These are phyloP conservation scores for Syncephalis plumigaleata DNA, from an alignment of 371 early-diverging fungal genomes.

Conservation along the genomic window DNA sequence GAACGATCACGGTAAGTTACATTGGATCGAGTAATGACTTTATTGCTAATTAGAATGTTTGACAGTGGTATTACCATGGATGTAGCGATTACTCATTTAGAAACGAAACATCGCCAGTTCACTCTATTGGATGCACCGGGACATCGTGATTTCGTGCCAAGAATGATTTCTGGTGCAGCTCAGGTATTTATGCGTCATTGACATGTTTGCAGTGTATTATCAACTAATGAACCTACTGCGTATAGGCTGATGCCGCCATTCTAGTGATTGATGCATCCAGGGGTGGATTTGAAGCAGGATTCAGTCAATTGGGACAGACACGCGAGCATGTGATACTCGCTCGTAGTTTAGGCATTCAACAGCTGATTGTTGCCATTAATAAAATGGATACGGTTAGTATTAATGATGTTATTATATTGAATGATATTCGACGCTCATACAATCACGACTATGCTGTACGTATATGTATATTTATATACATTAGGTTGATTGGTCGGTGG, in stretches of 20 bases:
- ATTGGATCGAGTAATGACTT: background rate
- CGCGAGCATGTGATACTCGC: slow-evolving; percentile 98
- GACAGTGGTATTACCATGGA: slow-evolving; percentile 93
- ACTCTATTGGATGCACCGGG: slow-evolving; percentile 96
- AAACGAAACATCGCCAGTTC: slow-evolving; percentile 57
- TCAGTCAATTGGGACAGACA: slow-evolving; percentile 98
- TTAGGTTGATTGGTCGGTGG: slow-evolving; percentile 61
- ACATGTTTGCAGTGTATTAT: slow-evolving; percentile 1
- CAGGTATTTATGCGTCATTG: slow-evolving; percentile 22
- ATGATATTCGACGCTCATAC: too few species aligned
- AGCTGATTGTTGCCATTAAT: slow-evolving; percentile 96
- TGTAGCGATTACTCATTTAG: slow-evolving; percentile 80
- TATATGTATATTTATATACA: too few species aligned
- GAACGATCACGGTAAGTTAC: slow-evolving; percentile 72
- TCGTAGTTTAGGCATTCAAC: slow-evolving; percentile 92
- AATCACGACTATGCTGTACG: too few species aligned
- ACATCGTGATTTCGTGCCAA: slow-evolving; percentile 97
- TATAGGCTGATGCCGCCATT: slow-evolving; percentile 83
- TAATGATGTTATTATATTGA: too few species aligned
- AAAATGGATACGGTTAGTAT: slow-evolving; percentile 97
- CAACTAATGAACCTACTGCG: background rate
- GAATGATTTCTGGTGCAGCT: slow-evolving; percentile 97
- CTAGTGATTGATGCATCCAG: slow-evolving; percentile 88
- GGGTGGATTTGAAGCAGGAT: slow-evolving; percentile 99
- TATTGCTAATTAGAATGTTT: slow-evolving; percentile 1